These are phyloP conservation scores for Aquilaria malaccensis DNA, from an alignment of 345 rosid genomes.

Conservation along the genomic window DNA sequence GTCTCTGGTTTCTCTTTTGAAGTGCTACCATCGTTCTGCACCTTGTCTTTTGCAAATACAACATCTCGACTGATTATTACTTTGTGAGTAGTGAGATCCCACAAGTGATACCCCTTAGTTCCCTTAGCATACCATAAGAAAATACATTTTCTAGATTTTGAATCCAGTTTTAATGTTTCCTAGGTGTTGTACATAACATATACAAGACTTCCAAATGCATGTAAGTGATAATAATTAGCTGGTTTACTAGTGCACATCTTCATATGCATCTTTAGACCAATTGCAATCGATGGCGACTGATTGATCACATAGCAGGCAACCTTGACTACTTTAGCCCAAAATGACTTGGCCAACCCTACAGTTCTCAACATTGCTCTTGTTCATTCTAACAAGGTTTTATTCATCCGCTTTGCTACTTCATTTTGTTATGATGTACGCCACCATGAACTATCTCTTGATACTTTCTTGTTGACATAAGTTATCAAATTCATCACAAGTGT, in stretches of 20 bases:
- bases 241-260: background rate
- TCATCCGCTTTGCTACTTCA: background rate
- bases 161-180: background rate
- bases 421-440: no score
- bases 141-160: slow-evolving; percentile 2
- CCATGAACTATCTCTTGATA: no score
- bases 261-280: background rate
- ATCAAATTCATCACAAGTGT: no score
- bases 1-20: background rate
- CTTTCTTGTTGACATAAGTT: no score
- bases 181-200: background rate
- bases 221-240: background rate
- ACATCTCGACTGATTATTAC: background rate
- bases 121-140: background rate
- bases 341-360: background rate
- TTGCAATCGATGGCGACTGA: background rate
- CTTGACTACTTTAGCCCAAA: background rate
- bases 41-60: background rate
- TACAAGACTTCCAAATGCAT: background rate
- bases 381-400: background rate
- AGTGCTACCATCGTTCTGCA: background rate
- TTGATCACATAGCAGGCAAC: background rate
- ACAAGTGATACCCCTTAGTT: background rate
- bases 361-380: background rate
- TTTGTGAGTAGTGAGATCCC: background rate